Evolutionary conservation across 164 flowering plant species (phyloP), one percentile per base, ranked within the genome.

Genomic region (Vitis riparia): DNA sequence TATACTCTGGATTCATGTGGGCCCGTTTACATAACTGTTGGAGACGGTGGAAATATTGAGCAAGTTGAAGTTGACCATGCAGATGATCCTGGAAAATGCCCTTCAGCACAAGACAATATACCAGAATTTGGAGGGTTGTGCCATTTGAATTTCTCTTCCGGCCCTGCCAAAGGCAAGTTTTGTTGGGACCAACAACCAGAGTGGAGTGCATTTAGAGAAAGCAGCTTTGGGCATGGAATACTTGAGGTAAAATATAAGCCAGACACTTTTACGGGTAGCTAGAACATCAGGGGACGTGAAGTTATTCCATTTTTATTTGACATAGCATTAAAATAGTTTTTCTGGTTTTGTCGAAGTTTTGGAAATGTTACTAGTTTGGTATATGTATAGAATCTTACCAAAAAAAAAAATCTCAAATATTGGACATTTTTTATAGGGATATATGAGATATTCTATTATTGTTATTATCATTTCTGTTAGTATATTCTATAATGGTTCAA

Each of bases 191-290:
- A 64, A 58, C 97, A 91, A 69, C 98, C 98, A 17, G 98, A 91
- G 66, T 94, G 94, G 93, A 94, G 98, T 79, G 98, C 98, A 14
- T 87, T 75, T 60, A 85, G 98, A 77, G 98, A 94, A 73, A 89
- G 96, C 87, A 94, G 98, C 84, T 94, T 94, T 75, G 98, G 98
- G 15, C 98, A 94, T 86, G 97, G 98, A 64, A 89, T 89, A 50
- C 88, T 94, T n/a, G 97, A 91, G 98, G 98, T 90, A 78, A 5
- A 6, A 2, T 57, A n/a, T 16, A 8, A 23, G 52, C 6, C 16
- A 49, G 7, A 58, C 1, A 56, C 55, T 6, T 52, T 51, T 47
- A 37, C 0, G 44, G 44, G 44, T 37, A 37, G 44, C 44, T 23
- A 37, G 44, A 23, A 37, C 44, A 37, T 37, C 44, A 37, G 44